Evolutionary conservation across 208 protist species (phyloP), one percentile per base, ranked within the genome.

Genomic region (Acanthamoeba castellanii): DNA sequence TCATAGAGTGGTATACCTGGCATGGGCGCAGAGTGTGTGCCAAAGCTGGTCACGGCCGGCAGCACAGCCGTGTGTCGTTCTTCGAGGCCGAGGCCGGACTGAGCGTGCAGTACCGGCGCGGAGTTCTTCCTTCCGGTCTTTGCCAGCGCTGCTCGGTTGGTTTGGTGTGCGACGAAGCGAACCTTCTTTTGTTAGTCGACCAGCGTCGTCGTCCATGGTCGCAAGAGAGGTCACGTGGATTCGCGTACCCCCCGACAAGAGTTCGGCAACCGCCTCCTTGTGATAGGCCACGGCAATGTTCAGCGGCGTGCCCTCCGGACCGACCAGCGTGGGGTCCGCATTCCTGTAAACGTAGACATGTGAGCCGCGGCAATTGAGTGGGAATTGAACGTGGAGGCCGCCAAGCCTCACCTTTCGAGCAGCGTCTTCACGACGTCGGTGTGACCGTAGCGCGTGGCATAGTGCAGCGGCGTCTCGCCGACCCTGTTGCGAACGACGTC

Each of bases 391-490:
- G 11, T 42, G 11, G n/a, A 11, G 2, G n/a, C 1, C 68, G 68
- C 8, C 14, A 3, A 0, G 4, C 2, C 18, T 55, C 16, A 55
- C 70, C 70, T 78, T 32, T 78, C 37, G 70, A 78, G 70, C 32
- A 78, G 70, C 70, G 37, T 32, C 37, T 78, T 78, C 70, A 50
- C 78, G 25, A 87, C 78, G 37, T 92, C 85, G 7, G 37, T n/a
- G 25, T 92, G 55, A 9, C 85, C 85, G 34, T 45, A 92, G 7
- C 85, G 9, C 22, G 37, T 32, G 11, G 85, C 85, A n/a, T 76
- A 92, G 42, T 92, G 64, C 11, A 92, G 37, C 25, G 85, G 20
- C 27, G 85, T 92, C 34, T 92, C 85, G 20, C n/a, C 57, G 20
- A 30, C 18, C 22, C 85, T 92, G 55, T 34, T 22, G 8, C 11